Conservation (phyloP, 2,329 filamentous ascomycete species). For the Huntiella moniliformis region DNA sequence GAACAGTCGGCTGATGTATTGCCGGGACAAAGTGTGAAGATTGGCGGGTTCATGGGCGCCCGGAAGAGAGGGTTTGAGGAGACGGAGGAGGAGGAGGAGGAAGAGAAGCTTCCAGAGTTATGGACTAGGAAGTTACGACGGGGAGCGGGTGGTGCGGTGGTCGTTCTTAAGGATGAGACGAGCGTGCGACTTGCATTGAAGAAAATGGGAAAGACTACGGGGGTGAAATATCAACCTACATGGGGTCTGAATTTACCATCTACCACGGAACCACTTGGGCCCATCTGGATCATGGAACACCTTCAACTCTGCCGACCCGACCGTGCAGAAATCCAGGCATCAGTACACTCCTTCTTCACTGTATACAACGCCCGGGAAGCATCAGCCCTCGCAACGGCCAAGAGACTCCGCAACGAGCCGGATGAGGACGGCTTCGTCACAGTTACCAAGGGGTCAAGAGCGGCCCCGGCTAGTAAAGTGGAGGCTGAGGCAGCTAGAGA, state of each 20-base stretch:
- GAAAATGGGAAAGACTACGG: constrained; percentile 44
- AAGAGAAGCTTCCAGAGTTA: constrained; percentile 43
- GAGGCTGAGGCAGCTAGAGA: constrained; percentile 44
- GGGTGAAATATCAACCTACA: constrained; percentile 35
- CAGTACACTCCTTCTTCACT: constrained; percentile 72
- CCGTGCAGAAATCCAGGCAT: constrained; percentile 41
- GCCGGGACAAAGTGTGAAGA: constrained; percentile 21
- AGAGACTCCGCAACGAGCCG: constrained; percentile 53
- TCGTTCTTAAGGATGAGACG: constrained; percentile 65
- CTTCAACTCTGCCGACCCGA: constrained; percentile 54
- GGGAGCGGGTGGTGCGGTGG: constrained; percentile 63
- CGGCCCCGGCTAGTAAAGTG: constrained; percentile 54
- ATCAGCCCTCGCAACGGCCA: constrained; percentile 42
- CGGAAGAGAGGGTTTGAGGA: constrained; percentile 33
- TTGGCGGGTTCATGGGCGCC: constrained; percentile 28
- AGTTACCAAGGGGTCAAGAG: constrained; percentile 59
- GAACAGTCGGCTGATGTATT: constrained; percentile 21
- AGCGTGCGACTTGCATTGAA: constrained; percentile 62
- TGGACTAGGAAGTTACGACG: constrained; percentile 55
- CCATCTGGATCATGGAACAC: constrained; percentile 42
- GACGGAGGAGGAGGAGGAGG: constrained; percentile 37
- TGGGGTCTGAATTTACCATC: constrained; percentile 51
- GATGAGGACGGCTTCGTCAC: constrained; percentile 95
- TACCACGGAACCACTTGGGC: constrained; percentile 29
- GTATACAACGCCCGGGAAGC: constrained; percentile 56